Base-by-base conservation (phyloP, 495 filamentous ascomycete genomes). In the Cudoniella acicularis region DNA sequence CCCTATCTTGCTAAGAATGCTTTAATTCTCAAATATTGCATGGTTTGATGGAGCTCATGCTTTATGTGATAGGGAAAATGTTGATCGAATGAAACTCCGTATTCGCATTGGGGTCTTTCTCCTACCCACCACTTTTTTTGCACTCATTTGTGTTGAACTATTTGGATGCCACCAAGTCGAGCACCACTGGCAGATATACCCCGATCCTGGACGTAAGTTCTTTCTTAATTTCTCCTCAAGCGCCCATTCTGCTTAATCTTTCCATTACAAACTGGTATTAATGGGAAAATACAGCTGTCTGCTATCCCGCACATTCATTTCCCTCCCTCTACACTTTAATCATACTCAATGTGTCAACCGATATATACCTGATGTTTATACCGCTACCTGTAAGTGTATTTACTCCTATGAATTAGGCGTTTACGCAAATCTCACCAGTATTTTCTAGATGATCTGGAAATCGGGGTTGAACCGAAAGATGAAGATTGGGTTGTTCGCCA, bases 111-210 rank as follows among this genome's bases (percentile, higher is more conserved):
- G 74, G 9, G 79, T 74, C 52, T 62, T 59, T 30, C 49, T 75
- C 30, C 71, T 82, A 54, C 77, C 64, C 1, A 46, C 55, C 1
- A 79, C 77, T 10, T 81, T 78, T 58, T 59, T 82, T 46, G 71
- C 70, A 2, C 75, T 75, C 16, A 61, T 78, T 41, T 69, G 69
- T 26, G 73, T 72, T 1, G 76, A 77, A 56, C 70, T 80, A 8
- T 70, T 78, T 13, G 75, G 78, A 10, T 77, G 75, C 56, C 69
- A 66, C 47, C 77, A 77, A 2, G 68, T 79, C 57, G 51, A 72
- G 25, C 78, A 75, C 49, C 75, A 77, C 47, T 82, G 77, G 76
- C 78, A 82, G 62, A 80, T 81, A 21, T 52, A 76, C 57, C 79
- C 79, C 3, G 54, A 81, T 43, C 79, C 79, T 11, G 78, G 79